A percentile compares a stretch with the other conserved stretches of the same genome.
These are phyloP conservation scores for Nakazawaea wyomingensis DNA, from an alignment of 805 yeast genomes.

Conservation along the genomic window DNA sequence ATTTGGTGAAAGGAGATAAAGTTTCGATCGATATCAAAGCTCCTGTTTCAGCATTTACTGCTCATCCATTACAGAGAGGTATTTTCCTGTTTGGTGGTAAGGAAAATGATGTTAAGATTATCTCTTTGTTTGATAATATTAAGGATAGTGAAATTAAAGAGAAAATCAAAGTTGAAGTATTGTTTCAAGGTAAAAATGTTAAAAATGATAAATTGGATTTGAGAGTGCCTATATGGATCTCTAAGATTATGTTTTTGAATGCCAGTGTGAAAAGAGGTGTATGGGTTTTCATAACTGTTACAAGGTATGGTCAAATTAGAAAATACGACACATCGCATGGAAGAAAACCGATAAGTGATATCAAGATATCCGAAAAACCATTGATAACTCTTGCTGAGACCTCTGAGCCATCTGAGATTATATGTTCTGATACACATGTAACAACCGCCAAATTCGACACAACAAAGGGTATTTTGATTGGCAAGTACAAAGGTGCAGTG, in stretches of 20 bases:
- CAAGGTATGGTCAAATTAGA: conserved; percentile 73
- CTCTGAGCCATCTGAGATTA: conserved; percentile 36
- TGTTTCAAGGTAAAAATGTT: conserved; percentile 81
- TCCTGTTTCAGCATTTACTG: conserved; percentile 42
- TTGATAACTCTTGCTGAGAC: conserved; percentile 37
- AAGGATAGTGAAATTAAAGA: conserved; percentile 14
- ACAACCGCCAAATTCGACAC: conserved; percentile 54
- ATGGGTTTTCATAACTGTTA: conserved; percentile 56
- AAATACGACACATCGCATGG: conserved; percentile 66
- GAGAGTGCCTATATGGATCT: conserved; percentile 78
- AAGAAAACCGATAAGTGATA: conserved; percentile 58
- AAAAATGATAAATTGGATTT: conserved; percentile 72
- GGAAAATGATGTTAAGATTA: conserved; percentile 63
- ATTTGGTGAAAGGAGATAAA: conserved; percentile 11
- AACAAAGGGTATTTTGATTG: conserved; percentile 48
- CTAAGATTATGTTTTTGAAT: conserved; percentile 45
- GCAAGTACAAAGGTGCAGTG: conserved; percentile 72
- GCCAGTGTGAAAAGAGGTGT: conserved; percentile 25
- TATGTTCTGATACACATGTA: conserved; percentile 70
- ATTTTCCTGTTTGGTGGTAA: conserved; percentile 83
- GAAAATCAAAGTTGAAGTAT: conserved; percentile 22
- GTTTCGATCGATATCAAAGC: conserved; percentile 32
- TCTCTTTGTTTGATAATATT: conserved; percentile 30
- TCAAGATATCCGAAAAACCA: conserved; percentile 51
- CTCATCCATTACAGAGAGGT: conserved; percentile 42